Conservation (phyloP, 1,284 basidiomycete species). For the Puccinia novopanici region DNA sequence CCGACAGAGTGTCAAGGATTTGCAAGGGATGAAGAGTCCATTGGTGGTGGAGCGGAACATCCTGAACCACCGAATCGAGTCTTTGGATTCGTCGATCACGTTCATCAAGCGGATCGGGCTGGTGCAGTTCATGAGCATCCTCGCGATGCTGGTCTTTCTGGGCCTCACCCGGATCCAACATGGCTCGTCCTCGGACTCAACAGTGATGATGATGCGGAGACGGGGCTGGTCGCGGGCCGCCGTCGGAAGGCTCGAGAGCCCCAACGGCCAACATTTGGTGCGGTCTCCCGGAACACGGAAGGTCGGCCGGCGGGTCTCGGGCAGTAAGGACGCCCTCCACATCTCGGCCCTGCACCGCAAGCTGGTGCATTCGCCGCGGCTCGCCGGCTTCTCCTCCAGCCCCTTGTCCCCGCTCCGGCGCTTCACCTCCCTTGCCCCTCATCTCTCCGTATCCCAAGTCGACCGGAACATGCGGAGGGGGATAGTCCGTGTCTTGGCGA, state of each 20-base stretch:
- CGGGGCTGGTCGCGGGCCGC: background rate
- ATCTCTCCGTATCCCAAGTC: no score
- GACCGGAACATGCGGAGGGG: no score
- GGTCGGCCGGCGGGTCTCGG: background rate
- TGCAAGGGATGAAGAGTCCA: slow-evolving; percentile 18
- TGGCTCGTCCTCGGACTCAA: background rate
- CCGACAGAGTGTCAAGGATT: background rate
- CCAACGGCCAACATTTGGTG: no score
- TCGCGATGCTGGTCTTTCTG: slow-evolving; percentile 23
- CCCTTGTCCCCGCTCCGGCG: background rate
- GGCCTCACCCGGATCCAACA: slow-evolving; percentile 28
- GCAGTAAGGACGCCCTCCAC: background rate
- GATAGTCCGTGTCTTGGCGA: no score
- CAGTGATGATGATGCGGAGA: no score
- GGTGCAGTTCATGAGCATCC: slow-evolving; percentile 35
- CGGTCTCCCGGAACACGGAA: no score
- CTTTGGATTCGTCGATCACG: slow-evolving; percentile 18
- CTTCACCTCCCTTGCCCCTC: background rate
- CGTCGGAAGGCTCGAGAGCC: no score
- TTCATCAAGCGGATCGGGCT: slow-evolving; percentile 41
- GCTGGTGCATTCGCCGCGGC: background rate
- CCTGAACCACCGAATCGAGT: slow-evolving; percentile 32
- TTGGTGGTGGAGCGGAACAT: slow-evolving; percentile 7
- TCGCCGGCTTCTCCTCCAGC: background rate
- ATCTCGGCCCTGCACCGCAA: background rate